Base-by-base conservation (phyloP, 2,329 filamentous ascomycete species). In the Epichloe amarillans region DNA sequence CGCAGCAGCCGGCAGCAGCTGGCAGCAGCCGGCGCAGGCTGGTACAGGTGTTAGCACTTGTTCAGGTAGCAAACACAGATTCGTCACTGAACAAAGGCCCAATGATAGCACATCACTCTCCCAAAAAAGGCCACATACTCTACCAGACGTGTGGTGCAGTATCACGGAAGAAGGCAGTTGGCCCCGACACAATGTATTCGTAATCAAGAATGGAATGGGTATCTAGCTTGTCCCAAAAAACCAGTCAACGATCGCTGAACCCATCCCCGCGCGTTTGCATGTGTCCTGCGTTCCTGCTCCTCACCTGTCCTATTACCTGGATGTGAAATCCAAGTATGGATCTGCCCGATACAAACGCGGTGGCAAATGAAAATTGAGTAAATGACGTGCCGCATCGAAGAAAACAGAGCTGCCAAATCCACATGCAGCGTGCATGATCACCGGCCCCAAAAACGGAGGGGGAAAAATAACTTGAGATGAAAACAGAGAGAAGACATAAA, bases 401-500 rank as follows among this genome's bases (percentile, higher is more conserved):
- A 26, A 39, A 8, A 38, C 23, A 15, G 15, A 39, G 5, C 33
- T 38, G 17, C n/a, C 46, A 21, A 46, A 14, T 15, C 14, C 35
- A 30, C 17, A 38, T 47, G 36, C n/a, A 46, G 30, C n/a, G 11
- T 12, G 19, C 21, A 41, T 41, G 19, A n/a, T 41, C 3, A 12
- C 23, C 39, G 19, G 39, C 11, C 39, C 39, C 14, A 0, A 23
- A 8, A 8, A 14, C 10, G 39, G 15, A 33, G 6, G 33, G 33
- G 12, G 14, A 19, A 26, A 26, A 37, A 35, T 11, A 26, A 47
- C 35, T 15, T 11, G 42, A 21, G 37, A 21, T 37, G 53, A 46
- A 48, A 38, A 33, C 35, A 46, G 48, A 52, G 30, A 39, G 46
- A 48, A 50, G 41, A 52, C 47, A 47, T 51, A 52, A 57, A 53